Evolutionary conservation across 2,329 filamentous ascomycete species (phyloP).

Genomic region (Pseudogymnoascus sp.): DNA sequence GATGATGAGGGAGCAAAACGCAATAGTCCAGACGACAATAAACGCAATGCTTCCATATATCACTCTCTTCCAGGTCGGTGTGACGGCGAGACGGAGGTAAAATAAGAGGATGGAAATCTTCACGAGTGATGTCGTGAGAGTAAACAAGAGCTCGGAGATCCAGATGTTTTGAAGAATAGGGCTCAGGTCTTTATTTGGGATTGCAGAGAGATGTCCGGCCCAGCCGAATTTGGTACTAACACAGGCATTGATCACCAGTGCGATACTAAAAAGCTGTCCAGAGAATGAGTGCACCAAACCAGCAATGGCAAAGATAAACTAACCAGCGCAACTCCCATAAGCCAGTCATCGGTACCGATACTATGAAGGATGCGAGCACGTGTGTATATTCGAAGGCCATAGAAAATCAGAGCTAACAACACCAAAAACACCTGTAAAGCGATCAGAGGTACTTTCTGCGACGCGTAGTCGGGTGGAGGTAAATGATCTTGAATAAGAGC

Average conservation of each 20-base stretch:
- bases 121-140: background rate
- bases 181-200: background rate
- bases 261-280: background rate
- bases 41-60: background rate
- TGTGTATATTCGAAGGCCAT: background rate
- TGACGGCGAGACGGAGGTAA: background rate
- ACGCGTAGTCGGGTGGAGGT: background rate
- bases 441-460: background rate
- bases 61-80: background rate
- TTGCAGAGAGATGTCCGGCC: background rate
- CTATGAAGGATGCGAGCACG: background rate
- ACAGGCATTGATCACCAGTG: background rate
- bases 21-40: background rate
- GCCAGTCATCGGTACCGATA: background rate
- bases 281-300: background rate
- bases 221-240: background rate
- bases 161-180: background rate
- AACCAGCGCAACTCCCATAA: background rate
- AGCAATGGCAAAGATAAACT: background rate
- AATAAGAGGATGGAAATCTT: background rate
- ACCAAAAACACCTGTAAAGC: background rate
- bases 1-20: background rate
- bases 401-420: background rate
- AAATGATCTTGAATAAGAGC: background rate
- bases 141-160: background rate